A percentile compares a stretch with the other conserved stretches of the same genome.
Evolutionary conservation across 2,329 filamentous ascomycete species (phyloP).

Genomic region (Claviceps fusiformis): DNA sequence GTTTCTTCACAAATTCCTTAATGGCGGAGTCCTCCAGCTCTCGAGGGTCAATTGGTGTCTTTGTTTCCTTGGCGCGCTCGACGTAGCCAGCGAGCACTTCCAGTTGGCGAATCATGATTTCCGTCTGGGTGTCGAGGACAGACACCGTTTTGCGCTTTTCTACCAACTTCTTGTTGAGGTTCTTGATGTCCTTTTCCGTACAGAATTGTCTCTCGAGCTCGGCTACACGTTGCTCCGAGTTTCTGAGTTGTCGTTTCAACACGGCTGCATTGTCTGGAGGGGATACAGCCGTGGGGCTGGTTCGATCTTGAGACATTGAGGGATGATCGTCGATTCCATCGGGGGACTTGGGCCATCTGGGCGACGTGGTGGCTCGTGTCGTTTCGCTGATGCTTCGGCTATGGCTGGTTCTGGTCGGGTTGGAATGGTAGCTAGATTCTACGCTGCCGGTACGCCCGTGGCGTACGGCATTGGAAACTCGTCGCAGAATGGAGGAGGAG

Average conservation of each 20-base stretch:
- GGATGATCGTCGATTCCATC: slow-evolving; percentile 38
- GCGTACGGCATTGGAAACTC: slow-evolving; percentile 85
- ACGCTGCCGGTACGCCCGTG: slow-evolving; percentile 84
- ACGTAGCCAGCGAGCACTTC: slow-evolving; percentile 83
- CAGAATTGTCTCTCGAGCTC: slow-evolving; percentile 73
- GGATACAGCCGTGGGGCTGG: slow-evolving; percentile 55
- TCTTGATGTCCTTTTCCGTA: slow-evolving; percentile 52
- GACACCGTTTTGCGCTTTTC: slow-evolving; percentile 96
- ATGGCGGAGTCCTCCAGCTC: slow-evolving; percentile 82
- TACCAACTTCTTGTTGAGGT: slow-evolving; percentile 72
- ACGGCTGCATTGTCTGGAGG: slow-evolving; percentile 52
- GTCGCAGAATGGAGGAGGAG: slow-evolving; percentile 67
- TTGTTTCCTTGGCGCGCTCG: slow-evolving; percentile 70
- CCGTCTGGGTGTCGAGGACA: slow-evolving; percentile 82
- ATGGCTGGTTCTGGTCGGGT: slow-evolving; percentile 33
- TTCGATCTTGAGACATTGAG: slow-evolving; percentile 41
- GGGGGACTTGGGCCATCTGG: slow-evolving; percentile 58
- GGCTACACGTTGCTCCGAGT: slow-evolving; percentile 70
- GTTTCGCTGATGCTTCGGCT: slow-evolving; percentile 53
- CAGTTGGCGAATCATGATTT: slow-evolving; percentile 87
- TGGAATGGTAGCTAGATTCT: slow-evolving; percentile 31
- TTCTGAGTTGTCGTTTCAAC: slow-evolving; percentile 63
- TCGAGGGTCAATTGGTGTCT: slow-evolving; percentile 64
- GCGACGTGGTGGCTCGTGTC: slow-evolving; percentile 49
- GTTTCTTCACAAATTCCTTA: slow-evolving; percentile 73